Percentiles rank a stretch among this genome's conserved stretches.
phyloP scores from a whole-genome alignment of 805 yeast genomes.

The Starmerella cellae region DNA sequence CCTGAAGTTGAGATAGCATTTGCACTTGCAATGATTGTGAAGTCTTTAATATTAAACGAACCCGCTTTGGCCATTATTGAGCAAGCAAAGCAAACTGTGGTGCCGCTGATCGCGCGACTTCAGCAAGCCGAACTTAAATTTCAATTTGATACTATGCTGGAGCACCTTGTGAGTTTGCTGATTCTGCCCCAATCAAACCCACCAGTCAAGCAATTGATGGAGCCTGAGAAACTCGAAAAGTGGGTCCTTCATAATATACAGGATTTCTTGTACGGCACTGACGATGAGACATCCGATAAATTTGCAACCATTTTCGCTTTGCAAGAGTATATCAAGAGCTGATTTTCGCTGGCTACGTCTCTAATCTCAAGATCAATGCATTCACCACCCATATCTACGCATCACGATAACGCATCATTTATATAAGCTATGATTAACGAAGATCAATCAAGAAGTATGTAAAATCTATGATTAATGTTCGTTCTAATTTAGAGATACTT shows the following conservation, averaged over 20 bases:
- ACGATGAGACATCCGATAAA: no score
- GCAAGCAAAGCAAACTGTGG: neutral
- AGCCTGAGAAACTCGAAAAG: neutral
- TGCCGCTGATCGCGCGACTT: neutral
- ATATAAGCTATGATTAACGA: no score
- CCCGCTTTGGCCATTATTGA: neutral
- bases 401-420: no score
- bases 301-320: no score
- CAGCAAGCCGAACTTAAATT: neutral
- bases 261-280: no score
- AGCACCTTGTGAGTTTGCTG: neutral
- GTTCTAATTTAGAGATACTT: no score
- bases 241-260: neutral
- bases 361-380: no score
- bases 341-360: no score
- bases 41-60: neutral
- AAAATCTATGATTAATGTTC: no score
- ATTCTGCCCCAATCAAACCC: neutral
- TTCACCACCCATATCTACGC: no score
- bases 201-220: neutral
- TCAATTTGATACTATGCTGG: neutral
- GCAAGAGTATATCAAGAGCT: no score
- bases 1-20: neutral
- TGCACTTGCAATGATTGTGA: neutral
- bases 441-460: no score